Evolutionary conservation across 2,329 filamentous ascomycete species (phyloP), one percentile per base, ranked within the genome.

Genomic region (Lecanosticta acicola): DNA sequence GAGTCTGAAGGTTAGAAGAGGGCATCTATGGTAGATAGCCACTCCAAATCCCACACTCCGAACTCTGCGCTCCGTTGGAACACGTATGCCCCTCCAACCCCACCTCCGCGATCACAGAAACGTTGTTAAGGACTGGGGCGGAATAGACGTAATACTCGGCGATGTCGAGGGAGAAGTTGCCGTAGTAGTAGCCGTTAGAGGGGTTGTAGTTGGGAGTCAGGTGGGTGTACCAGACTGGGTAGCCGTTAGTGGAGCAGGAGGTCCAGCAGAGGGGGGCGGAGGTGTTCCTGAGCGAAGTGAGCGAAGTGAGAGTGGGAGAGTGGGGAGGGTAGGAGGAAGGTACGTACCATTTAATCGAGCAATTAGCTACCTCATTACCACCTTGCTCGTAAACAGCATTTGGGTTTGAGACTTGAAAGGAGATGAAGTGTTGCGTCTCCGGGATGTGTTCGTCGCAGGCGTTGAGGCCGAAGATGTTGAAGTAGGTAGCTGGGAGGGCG

Each of bases 401-500:
- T 5, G 55, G 54, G 45, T 54, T 54, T 45, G 46, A 49, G 45
- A 58, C 45, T 19, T 47, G 51, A 51, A 56, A 58, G 41, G 26
- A 46, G 26, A 58, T 32, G 45, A 14, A 21, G 50, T 57, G 50
- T 32, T 24, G 36, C 14, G 45, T 39, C 5, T 46, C 39, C 20
- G 46, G 45, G 13, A 48, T 38, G 39, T 35, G 43, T 42, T 45
- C 34, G 39, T 54, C 51, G 43, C 29, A 43, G 34, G 39, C 43
- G 19, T n/a, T 20, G 39, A 58, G 46, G 34, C 41, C 36, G 24
- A 17, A 13, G 41, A 56, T 29, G 36, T 41, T 41, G 53, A 58
- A 55, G 50, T 21, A 56, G 51, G 16, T 46, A 46, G 36, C 48
- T 45, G 32, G 45, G 17, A n/a, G 35, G 36, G 39, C 35, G 32